Evolutionary conservation across 768 basidiomycete species (phyloP).

Genomic region (Guyanaporus albipodus): DNA sequence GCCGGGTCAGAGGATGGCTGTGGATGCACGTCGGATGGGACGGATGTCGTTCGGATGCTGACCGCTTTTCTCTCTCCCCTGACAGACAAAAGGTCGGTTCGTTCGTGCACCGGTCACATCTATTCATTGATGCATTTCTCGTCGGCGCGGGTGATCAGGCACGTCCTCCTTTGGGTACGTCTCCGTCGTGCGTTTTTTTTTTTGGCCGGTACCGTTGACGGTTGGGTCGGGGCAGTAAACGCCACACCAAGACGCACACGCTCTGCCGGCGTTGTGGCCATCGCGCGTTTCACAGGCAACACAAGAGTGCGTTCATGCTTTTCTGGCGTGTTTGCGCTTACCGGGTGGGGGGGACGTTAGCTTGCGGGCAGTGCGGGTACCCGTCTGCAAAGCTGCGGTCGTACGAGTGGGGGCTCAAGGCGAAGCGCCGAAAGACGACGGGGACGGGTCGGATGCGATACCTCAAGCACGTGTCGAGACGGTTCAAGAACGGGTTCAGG

Average conservation of each 20-base stretch:
- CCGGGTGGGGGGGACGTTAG: no score
- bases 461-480: slow-evolving; percentile 87
- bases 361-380: slow-evolving; percentile 95
- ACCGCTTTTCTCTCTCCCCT: slow-evolving; percentile 19
- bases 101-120: no score
- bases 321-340: no score
- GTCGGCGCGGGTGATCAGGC: slow-evolving; percentile 65
- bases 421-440: slow-evolving; percentile 99
- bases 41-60: slow-evolving; percentile 8
- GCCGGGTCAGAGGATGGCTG: no score
- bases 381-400: slow-evolving; percentile 93
- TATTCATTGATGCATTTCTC: no score
- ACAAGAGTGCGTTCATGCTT: slow-evolving; percentile 72
- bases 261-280: slow-evolving; percentile 96
- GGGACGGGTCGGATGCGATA: slow-evolving; percentile 95
- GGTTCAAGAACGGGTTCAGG: slow-evolving; percentile 99
- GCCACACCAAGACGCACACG: slow-evolving; percentile 95
- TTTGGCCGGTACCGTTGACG: no score
- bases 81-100: slow-evolving; percentile 78
- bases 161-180: slow-evolving; percentile 95
- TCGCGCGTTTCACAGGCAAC: slow-evolving; percentile 96
- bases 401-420: slow-evolving; percentile 98
- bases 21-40: no score
- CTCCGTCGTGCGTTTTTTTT: not conserved
- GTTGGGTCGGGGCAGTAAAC: slow-evolving; percentile 74